Percentiles rank a stretch among this genome's conserved stretches.
Conservation (phyloP, 345 rosid species). For the Raphanus raphanistrum region DNA sequence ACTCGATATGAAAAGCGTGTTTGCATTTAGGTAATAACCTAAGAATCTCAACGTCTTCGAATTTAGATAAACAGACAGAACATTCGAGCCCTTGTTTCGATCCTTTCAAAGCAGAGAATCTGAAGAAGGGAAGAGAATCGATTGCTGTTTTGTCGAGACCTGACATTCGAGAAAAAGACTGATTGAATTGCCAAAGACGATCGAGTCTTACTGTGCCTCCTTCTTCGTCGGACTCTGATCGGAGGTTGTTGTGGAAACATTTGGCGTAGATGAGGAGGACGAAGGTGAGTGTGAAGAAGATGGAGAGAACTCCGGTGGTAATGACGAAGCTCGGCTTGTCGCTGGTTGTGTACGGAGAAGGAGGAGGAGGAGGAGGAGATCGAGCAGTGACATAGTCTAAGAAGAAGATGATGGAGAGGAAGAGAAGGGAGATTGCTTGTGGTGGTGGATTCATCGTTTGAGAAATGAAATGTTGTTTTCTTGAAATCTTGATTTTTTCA, state of each 20-base stretch:
- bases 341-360: constrained; percentile 21
- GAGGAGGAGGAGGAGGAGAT: constrained; percentile 11
- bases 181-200: constrained; percentile 35
- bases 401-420: constrained; percentile 19
- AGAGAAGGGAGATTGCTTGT: constrained; percentile 20
- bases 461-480: background rate
- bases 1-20: constrained; percentile 84
- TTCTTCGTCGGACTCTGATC: constrained; percentile 22
- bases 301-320: constrained; percentile 62
- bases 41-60: constrained; percentile 76
- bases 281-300: constrained; percentile 63
- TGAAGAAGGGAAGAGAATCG: constrained; percentile 86
- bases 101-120: constrained; percentile 84
- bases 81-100: constrained; percentile 81
- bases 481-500: background rate
- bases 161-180: constrained; percentile 52
- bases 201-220: background rate
- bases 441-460: constrained; percentile 16
- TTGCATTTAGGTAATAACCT: constrained; percentile 80
- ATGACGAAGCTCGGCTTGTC: constrained; percentile 74
- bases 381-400: constrained; percentile 29
- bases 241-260: constrained; percentile 51
- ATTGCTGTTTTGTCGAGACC: constrained; percentile 75
- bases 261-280: constrained; percentile 68
- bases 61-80: constrained; percentile 78